Percentiles rank a stretch among this genome's conserved stretches.
phyloP scores from a whole-genome alignment of 805 yeast genomes.

The Cyberlindnera xishuangbannaensis region DNA sequence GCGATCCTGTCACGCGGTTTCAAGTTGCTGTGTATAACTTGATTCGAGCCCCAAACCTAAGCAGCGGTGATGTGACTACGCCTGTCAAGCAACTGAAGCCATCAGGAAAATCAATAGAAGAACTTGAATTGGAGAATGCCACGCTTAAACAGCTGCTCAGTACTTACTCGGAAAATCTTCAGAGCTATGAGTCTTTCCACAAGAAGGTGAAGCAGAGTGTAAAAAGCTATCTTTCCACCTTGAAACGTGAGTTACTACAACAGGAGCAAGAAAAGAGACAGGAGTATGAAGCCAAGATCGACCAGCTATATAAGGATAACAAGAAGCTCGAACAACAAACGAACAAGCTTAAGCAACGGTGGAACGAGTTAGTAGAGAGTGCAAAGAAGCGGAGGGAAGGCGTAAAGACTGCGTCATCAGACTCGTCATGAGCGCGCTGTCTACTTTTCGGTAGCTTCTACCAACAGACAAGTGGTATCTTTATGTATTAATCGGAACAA shows the following conservation, averaged over 20 bases:
- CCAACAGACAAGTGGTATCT: too few relatives aligned
- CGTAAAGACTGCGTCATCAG: background rate
- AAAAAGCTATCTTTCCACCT: constrained; percentile 27
- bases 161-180: constrained; percentile 19
- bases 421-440: too few relatives aligned
- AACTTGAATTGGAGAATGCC: constrained; percentile 26
- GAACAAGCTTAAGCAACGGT: constrained; percentile 47
- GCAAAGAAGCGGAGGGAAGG: constrained; percentile 44
- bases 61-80: constrained; percentile 1
- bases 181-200: constrained; percentile 19
- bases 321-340: constrained; percentile 45
- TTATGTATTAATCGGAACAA: too few relatives aligned
- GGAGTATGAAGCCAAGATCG: constrained; percentile 34
- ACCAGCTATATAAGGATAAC: constrained; percentile 33
- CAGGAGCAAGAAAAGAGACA: constrained; percentile 31
- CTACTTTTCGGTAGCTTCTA: too few relatives aligned
- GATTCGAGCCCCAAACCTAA: constrained; percentile 16
- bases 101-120: constrained; percentile 25
- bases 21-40: constrained; percentile 19
- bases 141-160: constrained; percentile 19
- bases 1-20: constrained; percentile 20
- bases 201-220: constrained; percentile 23
- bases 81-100: constrained; percentile 5
- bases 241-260: constrained; percentile 31
- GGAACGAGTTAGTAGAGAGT: constrained; percentile 63